Base-by-base conservation (phyloP, 225 moss, liverwort and hornwort species). In the Marchantia paleacea region DNA sequence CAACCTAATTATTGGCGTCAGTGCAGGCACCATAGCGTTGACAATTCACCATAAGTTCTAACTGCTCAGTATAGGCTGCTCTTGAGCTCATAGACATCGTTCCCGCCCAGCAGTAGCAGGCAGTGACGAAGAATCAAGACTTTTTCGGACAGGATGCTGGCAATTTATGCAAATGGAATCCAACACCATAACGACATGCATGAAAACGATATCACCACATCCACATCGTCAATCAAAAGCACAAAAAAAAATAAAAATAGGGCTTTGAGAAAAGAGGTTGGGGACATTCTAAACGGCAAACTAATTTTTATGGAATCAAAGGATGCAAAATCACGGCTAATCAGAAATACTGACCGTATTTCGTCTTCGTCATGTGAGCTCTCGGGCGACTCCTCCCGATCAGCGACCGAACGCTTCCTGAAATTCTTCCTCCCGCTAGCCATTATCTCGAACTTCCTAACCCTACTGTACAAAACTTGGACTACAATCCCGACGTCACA, bases 401-500 rank as follows among this genome's bases (percentile, higher is more conserved):
- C 95, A 60, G 86, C 87, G 22, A 83, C 83, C 13, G 82, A 70
- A 8, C 95, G 93, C 88, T 92, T 93, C 73, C 93, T 84, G 69
- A 95, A 95, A 52, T 88, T 83, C 89, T 95, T 95, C 25, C 85
- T 79, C 68, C 88, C 88, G 57, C 81, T 87, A 67, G 84, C 91
- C 95, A 95, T 95, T 14, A 0, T 52, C 39, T 52, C 7, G 7
- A 12, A 53, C 68, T 69, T 20, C 26, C 77, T 30, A 77, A 63
- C 75, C 74, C 55, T 75, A 75, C 55, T 25, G 14, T 75, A 47
- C 48, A 49, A 10, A 48, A 70, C 30, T 69, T 47, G 16, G 15
- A 69, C 15, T 4, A 9, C 58, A 19, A 20, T 58, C 58, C 39
- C 39, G 39, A 39, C 39, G 39, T 39, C n/a, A 39, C 5, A 39